These are phyloP conservation scores for Paecilomyces dactylethromorphus DNA, from an alignment of 2,329 filamentous ascomycete species.

Conservation along the genomic window DNA sequence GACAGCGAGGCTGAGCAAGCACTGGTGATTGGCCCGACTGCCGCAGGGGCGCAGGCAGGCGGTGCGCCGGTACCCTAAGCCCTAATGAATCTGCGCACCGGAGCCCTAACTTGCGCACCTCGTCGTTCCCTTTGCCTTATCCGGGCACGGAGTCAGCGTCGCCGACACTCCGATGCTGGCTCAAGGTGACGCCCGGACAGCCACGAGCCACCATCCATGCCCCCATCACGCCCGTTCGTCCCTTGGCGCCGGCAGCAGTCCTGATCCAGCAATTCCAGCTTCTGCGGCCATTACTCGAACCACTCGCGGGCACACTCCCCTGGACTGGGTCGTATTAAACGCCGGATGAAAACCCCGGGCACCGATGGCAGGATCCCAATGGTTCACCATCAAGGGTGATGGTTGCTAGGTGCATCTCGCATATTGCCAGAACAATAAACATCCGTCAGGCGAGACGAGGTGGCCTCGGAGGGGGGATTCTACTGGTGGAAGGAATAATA, in stretches of 20 bases:
- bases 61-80: not conserved
- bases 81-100: not conserved
- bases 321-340: too few relatives aligned
- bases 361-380: not conserved
- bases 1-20: not conserved
- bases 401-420: not conserved
- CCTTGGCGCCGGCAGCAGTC: too few relatives aligned
- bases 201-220: too few relatives aligned
- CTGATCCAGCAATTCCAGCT: too few relatives aligned
- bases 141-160: not conserved
- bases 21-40: not conserved
- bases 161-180: not conserved
- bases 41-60: not conserved
- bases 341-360: not conserved
- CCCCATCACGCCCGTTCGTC: too few relatives aligned
- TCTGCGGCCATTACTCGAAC: too few relatives aligned
- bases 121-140: not conserved
- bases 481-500: too few relatives aligned
- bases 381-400: too few relatives aligned
- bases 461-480: too few relatives aligned
- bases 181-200: too few relatives aligned
- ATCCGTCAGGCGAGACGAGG: not conserved
- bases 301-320: not conserved
- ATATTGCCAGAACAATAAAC: not conserved
- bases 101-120: not conserved